Percentiles rank a stretch among this genome's conserved stretches.
phyloP scores from a whole-genome alignment of 164 flowering plant genomes.

The Santalum album region DNA sequence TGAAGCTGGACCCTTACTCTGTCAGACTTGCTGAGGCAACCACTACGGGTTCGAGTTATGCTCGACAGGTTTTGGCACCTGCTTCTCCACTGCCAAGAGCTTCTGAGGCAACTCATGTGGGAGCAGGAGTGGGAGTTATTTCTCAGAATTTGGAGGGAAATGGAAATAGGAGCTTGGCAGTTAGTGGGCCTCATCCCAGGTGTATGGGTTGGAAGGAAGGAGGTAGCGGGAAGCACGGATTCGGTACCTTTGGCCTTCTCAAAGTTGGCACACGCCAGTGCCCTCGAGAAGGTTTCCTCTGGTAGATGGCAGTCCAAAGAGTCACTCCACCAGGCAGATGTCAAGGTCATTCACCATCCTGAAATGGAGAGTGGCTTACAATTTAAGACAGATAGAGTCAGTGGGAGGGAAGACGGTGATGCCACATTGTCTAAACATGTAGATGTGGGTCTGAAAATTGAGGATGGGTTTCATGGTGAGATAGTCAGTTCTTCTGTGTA shows the following conservation, averaged over 20 bases:
- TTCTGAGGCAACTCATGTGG: conserved; percentile 20
- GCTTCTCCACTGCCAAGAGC: conserved; percentile 19
- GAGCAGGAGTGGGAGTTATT: too few species aligned
- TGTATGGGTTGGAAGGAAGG: conserved; percentile 73
- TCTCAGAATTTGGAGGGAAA: conserved; percentile 19
- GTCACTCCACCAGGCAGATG: conserved; percentile 30
- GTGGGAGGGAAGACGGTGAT: conserved; percentile 25
- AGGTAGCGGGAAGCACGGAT: conserved; percentile 31
- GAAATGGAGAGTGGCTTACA: conserved; percentile 23
- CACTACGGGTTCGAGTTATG: conserved; percentile 12
- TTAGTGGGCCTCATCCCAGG: conserved; percentile 32
- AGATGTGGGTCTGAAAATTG: conserved; percentile 24
- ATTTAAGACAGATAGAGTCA: conserved; percentile 13
- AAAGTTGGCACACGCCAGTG: conserved; percentile 79
- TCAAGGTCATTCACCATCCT: conserved; percentile 31
- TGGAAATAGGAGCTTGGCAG: conserved; percentile 16
- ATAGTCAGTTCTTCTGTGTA: conserved; percentile 18
- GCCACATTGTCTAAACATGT: conserved; percentile 20
- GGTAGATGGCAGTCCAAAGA: conserved; percentile 88
- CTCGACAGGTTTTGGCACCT: conserved; percentile 9
- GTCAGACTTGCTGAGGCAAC: background rate
- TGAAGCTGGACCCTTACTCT: conserved; percentile 26
- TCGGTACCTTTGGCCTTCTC: conserved; percentile 37
- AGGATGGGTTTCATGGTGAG: conserved; percentile 25
- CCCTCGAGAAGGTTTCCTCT: conserved; percentile 86